Evolutionary conservation across 2,329 filamentous ascomycete species (phyloP).

Genomic region (Lasiodiplodia hormozganensis): DNA sequence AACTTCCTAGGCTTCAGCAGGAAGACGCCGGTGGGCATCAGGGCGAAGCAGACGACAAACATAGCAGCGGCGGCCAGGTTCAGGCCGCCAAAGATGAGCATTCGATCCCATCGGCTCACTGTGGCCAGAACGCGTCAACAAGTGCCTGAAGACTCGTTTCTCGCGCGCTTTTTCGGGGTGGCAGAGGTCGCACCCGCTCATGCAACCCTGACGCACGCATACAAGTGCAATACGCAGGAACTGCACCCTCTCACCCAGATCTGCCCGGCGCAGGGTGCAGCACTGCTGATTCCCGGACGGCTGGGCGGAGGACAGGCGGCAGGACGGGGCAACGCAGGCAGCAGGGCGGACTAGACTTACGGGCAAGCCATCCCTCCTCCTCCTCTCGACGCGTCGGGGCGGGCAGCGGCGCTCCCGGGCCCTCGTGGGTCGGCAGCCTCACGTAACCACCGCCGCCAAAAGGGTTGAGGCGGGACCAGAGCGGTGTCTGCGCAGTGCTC

Average conservation of each 20-base stretch:
- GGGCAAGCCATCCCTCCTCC: constrained; percentile 92
- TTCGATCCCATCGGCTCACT: constrained; percentile 98
- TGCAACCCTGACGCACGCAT: constrained; percentile 47
- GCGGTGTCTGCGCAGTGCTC: constrained; percentile 73
- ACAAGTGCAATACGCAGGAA: constrained; percentile 51
- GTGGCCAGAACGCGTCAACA: constrained; percentile 32
- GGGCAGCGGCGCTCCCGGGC: constrained; percentile 82
- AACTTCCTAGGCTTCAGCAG: constrained; percentile 88
- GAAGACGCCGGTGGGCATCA: constrained; percentile 77
- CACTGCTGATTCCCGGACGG: constrained; percentile 3
- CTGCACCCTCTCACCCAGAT: constrained; percentile 43
- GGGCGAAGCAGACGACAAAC: constrained; percentile 90
- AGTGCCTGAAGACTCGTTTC: constrained; percentile 3
- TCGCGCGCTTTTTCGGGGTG: constrained; percentile 12
- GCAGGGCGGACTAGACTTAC: constrained; percentile 68
- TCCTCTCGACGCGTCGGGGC: constrained; percentile 86
- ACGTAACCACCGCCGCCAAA: constrained; percentile 89
- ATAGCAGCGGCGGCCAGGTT: constrained; percentile 88
- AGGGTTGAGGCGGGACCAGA: constrained; percentile 87
- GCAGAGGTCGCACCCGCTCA: constrained; percentile 37
- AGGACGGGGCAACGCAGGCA: constrained; percentile 13
- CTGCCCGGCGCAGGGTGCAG: constrained; percentile 33
- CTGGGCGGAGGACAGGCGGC: constrained; percentile 1
- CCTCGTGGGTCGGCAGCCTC: constrained; percentile 83
- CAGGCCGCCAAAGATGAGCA: constrained; percentile 90